Evolutionary conservation across 495 filamentous ascomycete genomes (phyloP), one percentile per base, ranked within the genome.

Genomic region (Hypomontagnella submonticulosa): DNA sequence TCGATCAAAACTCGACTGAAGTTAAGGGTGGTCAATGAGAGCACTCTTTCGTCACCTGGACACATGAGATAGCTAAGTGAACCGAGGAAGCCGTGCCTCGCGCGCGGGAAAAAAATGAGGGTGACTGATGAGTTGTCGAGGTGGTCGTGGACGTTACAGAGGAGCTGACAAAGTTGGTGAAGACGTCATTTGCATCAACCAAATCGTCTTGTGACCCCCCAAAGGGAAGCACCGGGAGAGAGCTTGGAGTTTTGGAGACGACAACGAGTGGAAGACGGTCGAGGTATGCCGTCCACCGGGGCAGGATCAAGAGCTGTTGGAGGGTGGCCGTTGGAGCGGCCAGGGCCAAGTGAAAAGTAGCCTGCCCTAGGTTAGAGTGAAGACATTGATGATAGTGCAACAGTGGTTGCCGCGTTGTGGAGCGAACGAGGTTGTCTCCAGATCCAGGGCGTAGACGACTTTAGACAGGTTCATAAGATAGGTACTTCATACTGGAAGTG

Each of bases 141-240:
- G 53, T 56, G 54, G 48, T 52, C 11, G 40, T 40, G 30, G 41
- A 27, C 33, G 49, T 49, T 6, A 34, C 36, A 55, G 38, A 40
- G 49, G 54, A 46, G 54, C 49, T 58, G 54, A 60, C 37, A 56
- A 59, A 51, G 59, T 60, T 69, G 42, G 55, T 41, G 23, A 69
- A 69, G 66, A 69, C 66, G 66, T 69, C 60, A 69, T 69, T 57
- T 16, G 43, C 27, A 56, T 57, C 11, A 32, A 59, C 20, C 55
- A 59, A 52, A 36, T 50, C 44, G 38, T 69, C 66, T 69, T 69
- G 60, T 69, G 66, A 69, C 66, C 66, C 59, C 63, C 60, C 59
- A 56, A 61, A 69, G 60, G 55, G 52, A 55, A 51, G 19, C 65
- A 44, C 50, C 65, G 58, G 59, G n/a, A 50, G 13, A 7, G 20